Conservation (phyloP, 129 eudicot species). For the Saussurea involucrata region DNA sequence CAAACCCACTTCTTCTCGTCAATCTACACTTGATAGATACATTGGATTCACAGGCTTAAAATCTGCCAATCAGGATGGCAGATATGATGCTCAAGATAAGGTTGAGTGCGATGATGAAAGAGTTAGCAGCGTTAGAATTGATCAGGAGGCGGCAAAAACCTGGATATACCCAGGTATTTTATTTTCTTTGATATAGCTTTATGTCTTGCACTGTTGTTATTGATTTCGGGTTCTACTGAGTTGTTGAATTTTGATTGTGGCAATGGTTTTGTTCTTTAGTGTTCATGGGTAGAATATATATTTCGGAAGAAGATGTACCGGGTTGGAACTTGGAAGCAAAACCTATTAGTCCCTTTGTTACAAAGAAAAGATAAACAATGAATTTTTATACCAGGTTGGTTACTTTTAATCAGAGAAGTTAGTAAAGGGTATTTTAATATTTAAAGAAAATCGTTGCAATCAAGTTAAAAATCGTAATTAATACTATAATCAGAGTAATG, state of each 20-base stretch:
- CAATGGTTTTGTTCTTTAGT: neutral
- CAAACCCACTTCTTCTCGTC: conserved; percentile 34
- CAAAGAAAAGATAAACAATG: neutral
- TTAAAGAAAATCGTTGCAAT: neutral
- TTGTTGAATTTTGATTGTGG: neutral
- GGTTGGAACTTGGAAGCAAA: neutral
- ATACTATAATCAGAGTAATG: neutral
- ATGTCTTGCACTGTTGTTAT: neutral
- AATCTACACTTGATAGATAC: conserved; percentile 66
- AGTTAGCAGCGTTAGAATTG: conserved; percentile 42
- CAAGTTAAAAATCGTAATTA: neutral
- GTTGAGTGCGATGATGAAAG: conserved; percentile 19
- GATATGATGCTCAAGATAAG: neutral
- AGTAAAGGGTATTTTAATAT: neutral
- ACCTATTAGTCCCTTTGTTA: neutral
- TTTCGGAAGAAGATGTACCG: neutral
- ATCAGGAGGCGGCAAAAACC: conserved; percentile 70
- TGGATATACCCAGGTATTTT: conserved; percentile 85
- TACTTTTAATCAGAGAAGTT: neutral
- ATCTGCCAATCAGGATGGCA: neutral
- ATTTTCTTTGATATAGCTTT: neutral
- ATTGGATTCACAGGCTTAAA: conserved; percentile 11
- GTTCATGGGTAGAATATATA: neutral
- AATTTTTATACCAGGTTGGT: neutral
- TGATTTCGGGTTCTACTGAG: neutral